phyloP scores from a whole-genome alignment of 2,329 filamentous ascomycete genomes.

The Sclerotinia borealis region DNA sequence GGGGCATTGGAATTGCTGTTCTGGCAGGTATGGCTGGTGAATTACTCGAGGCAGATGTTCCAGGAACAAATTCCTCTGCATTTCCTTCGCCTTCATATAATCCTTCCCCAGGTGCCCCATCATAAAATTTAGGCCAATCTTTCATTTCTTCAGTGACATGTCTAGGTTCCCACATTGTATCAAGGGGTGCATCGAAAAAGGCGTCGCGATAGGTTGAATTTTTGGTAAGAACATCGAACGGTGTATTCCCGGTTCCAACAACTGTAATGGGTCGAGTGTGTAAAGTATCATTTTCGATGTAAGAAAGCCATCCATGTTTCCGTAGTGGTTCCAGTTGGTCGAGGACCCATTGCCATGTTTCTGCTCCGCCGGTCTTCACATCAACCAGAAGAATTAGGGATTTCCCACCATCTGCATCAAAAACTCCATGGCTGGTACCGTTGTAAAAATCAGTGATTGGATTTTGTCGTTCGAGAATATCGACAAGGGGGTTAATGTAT shows the following conservation, averaged over 20 bases:
- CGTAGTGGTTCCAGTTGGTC: conserved; percentile 54
- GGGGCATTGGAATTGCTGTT: neutral
- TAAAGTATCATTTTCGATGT: conserved; percentile 45
- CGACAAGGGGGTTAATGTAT: conserved; percentile 58
- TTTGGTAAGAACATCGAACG: conserved; percentile 48
- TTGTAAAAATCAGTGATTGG: conserved; percentile 42
- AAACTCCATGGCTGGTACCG: conserved; percentile 48
- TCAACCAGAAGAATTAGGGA: conserved; percentile 61
- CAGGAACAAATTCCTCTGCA: conserved; percentile 16
- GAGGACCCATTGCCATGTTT: conserved; percentile 48
- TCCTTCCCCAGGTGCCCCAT: conserved; percentile 8
- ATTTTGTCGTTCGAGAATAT: conserved; percentile 50
- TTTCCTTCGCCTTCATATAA: conserved; percentile 20
- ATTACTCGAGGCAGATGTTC: neutral
- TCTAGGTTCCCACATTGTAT: conserved; percentile 35
- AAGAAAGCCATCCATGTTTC: conserved; percentile 50
- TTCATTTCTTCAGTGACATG: conserved; percentile 10
- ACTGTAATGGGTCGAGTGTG: conserved; percentile 56
- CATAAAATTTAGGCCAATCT: conserved; percentile 13
- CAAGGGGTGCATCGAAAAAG: conserved; percentile 61
- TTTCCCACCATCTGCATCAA: conserved; percentile 45
- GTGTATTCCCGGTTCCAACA: conserved; percentile 60
- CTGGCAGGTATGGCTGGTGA: conserved; percentile 14
- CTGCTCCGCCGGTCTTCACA: conserved; percentile 53
- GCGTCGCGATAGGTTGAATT: conserved; percentile 52